These are phyloP conservation scores for Aleurites moluccanus DNA, from an alignment of 441 rosid species.

Conservation along the genomic window DNA sequence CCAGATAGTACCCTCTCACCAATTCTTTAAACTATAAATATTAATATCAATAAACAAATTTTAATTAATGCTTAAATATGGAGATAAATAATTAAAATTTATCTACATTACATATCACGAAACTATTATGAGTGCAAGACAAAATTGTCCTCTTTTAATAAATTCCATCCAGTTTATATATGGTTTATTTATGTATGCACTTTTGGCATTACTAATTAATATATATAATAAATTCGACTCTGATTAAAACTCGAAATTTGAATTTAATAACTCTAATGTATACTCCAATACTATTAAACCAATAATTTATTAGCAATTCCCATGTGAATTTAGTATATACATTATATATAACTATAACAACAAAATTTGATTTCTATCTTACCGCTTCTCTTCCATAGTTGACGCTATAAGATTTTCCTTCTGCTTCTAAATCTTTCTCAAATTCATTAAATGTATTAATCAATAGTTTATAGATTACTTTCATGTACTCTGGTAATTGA, in stretches of 20 bases:
- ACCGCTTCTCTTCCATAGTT: conserved; percentile 30
- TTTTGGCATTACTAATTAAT: too few species aligned
- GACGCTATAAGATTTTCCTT: conserved; percentile 23
- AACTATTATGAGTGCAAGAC: too few species aligned
- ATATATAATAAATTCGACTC: too few species aligned
- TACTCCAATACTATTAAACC: too few species aligned
- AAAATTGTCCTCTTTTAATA: too few species aligned
- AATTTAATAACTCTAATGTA: too few species aligned
- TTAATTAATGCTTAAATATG: not conserved
- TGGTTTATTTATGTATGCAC: too few species aligned
- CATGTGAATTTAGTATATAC: too few species aligned
- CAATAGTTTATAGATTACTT: conserved; percentile 18
- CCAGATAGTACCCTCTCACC: conserved; percentile 15
- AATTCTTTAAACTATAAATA: conserved; percentile 1
- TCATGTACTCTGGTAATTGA: conserved; percentile 31
- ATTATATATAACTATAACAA: too few species aligned
- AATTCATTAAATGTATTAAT: conserved; percentile 15
- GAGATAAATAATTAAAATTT: not conserved
- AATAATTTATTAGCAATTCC: too few species aligned
- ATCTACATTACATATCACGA: not conserved
- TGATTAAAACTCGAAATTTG: too few species aligned
- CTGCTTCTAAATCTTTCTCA: conserved; percentile 6
- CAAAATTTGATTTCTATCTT: not conserved
- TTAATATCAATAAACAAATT: not conserved
- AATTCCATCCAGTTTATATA: too few species aligned